Evolutionary conservation across 2,329 filamentous ascomycete species (phyloP), one percentile per base, ranked within the genome.

Genomic region (Didymella keratinophila): DNA sequence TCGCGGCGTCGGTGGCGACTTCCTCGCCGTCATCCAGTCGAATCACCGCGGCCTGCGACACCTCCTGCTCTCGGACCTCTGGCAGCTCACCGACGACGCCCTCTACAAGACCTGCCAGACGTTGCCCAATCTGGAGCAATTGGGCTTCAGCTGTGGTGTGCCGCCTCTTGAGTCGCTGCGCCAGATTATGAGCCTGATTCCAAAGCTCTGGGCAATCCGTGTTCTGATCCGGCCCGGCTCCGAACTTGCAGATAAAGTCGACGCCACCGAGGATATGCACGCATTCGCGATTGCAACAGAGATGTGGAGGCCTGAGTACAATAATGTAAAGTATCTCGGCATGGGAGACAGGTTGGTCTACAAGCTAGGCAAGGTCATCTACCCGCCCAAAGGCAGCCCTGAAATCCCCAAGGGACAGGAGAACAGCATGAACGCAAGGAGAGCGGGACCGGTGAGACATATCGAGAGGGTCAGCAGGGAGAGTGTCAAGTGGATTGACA

Each of bases 61-160:
- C 63, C 79, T 89, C 6, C 79, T 88, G 2, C 79, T 89, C 4
- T 80, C 81, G 2, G 80, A 86, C 32, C 77, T 80, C 42, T 88
- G 85, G 84, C 74, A 79, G 18, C 77, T 88, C 2, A 79, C 80
- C 16, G 76, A 79, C 2, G 70, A 77, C 1, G 76, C 82, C 4
- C 73, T 88, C 9, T 79, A 78, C 30, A 79, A 80, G 8, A 73
- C 88, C 7, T 82, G 85, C 30, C 80, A 82, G 48, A 74, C 74
- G 10, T 86, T 84, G 57, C 84, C 86, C 0, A 80, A 86, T 52
- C 75, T 88, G 14, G 84, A 87, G 60, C 85, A 89, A 64, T 75
- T 89, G 1, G 84, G 80, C 25, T 73, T 87, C 21, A 80, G 83
- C 8, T 76, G 83, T 16, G 76, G 81, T 84, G 84, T 87, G 81